A percentile compares a stretch with the other conserved stretches of the same genome.
Evolutionary conservation across 352 stramenopile species (phyloP).

Genomic region (Phytophthora litchii): DNA sequence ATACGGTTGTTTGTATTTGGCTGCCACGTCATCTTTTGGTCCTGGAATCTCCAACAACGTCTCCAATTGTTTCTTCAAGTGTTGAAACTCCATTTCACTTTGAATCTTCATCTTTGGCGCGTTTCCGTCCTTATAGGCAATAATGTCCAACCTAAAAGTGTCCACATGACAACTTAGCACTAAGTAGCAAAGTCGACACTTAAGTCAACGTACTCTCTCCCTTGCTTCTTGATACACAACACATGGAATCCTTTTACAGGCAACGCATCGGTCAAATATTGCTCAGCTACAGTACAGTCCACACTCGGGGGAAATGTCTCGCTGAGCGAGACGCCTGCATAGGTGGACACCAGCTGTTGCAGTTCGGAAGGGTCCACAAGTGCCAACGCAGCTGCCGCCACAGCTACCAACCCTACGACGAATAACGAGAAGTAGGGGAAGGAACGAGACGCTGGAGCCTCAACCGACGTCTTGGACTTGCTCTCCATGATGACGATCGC

Average conservation of each 20-base stretch:
- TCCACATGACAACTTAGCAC: slow-evolving; percentile 11
- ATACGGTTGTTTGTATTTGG: slow-evolving; percentile 75
- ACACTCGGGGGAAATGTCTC: slow-evolving; percentile 13
- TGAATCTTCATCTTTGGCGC: slow-evolving; percentile 31
- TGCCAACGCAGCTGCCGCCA: slow-evolving; percentile 24
- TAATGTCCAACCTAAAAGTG: slow-evolving; percentile 47
- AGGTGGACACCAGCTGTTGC: slow-evolving; percentile 37
- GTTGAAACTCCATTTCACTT: slow-evolving; percentile 36
- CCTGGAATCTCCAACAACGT: slow-evolving; percentile 38
- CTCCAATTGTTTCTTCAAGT: slow-evolving; percentile 53
- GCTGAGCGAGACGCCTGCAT: slow-evolving; percentile 5
- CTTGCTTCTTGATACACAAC: slow-evolving; percentile 52
- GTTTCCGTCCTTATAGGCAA: slow-evolving; percentile 68
- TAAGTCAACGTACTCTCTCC: slow-evolving; percentile 17
- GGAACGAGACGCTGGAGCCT: slow-evolving; percentile 1
- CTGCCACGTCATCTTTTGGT: slow-evolving; percentile 28
- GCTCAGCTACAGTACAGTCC: slow-evolving; percentile 41
- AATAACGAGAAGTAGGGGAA: slow-evolving; percentile 23
- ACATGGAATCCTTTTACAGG: slow-evolving; percentile 78
- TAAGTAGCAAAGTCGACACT: background rate
- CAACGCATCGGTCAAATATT: slow-evolving; percentile 56
- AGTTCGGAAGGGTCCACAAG: slow-evolving; percentile 30
- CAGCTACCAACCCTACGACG: slow-evolving; percentile 35
- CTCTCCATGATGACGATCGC: slow-evolving; percentile 9
- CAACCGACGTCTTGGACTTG: slow-evolving; percentile 1